phyloP scores from a whole-genome alignment of 352 stramenopile genomes.

The Phytophthora hibernalis region DNA sequence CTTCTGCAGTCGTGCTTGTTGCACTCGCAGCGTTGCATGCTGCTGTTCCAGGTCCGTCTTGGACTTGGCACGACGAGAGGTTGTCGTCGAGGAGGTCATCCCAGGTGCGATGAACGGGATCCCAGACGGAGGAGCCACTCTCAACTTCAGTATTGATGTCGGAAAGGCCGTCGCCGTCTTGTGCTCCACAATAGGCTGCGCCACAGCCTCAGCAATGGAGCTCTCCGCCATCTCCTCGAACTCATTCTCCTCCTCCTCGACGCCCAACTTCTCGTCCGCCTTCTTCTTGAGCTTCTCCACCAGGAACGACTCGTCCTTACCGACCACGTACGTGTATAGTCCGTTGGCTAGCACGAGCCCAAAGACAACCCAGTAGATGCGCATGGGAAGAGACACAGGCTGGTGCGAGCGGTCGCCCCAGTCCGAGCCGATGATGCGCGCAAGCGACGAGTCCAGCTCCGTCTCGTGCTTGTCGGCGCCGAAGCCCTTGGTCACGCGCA shows the following conservation, averaged over 20 bases:
- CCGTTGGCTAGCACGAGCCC: constrained; percentile 64
- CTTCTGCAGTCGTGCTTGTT: constrained; percentile 41
- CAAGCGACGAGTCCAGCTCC: constrained; percentile 64
- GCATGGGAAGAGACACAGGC: constrained; percentile 71
- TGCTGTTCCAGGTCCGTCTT: constrained; percentile 56
- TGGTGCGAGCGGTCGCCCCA: constrained; percentile 77
- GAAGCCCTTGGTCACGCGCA: constrained; percentile 46
- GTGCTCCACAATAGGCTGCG: constrained; percentile 3
- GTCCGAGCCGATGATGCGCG: constrained; percentile 77
- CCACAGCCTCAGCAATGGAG: background rate
- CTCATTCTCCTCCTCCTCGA: constrained; percentile 55
- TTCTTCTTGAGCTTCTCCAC: constrained; percentile 65
- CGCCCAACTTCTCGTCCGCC: constrained; percentile 58
- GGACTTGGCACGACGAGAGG: constrained; percentile 27
- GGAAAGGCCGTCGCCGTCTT: background rate
- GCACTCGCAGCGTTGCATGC: constrained; percentile 41
- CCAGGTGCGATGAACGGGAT: constrained; percentile 50
- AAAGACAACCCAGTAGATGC: constrained; percentile 78
- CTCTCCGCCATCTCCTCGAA: constrained; percentile 41
- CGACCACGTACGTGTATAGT: constrained; percentile 59
- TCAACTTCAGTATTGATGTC: constrained; percentile 34
- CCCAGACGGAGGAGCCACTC: constrained; percentile 10
- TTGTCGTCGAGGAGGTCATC: constrained; percentile 12
- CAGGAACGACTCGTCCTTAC: constrained; percentile 64
- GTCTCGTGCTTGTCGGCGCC: constrained; percentile 45